Conservation (phyloP, 192 early-diverging fungal species). For the Lunasporangiospora selenospora region DNA sequence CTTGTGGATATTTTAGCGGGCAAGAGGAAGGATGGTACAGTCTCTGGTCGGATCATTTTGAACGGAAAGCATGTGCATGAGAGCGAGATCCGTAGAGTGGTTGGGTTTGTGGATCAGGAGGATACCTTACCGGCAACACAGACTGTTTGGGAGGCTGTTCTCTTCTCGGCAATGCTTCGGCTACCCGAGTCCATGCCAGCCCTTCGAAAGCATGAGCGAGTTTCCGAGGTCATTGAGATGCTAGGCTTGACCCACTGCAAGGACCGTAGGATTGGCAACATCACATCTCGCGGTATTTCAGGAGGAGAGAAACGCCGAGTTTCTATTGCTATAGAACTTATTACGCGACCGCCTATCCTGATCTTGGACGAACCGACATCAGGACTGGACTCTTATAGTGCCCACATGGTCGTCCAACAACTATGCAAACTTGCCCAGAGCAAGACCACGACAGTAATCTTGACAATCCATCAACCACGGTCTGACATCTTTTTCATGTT, state of each 20-base stretch:
- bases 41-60: conserved; percentile 60
- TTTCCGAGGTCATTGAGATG: conserved; percentile 64
- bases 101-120: conserved; percentile 78
- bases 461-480: conserved; percentile 59
- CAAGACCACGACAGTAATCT: conserved; percentile 55
- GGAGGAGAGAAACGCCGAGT: conserved; percentile 74
- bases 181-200: conserved; percentile 64
- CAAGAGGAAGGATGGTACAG: conserved; percentile 62
- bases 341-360: conserved; percentile 69
- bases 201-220: conserved; percentile 53
- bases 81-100: conserved; percentile 65
- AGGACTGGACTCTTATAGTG: conserved; percentile 76
- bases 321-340: conserved; percentile 64
- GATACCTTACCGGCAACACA: conserved; percentile 57
- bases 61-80: conserved; percentile 50
- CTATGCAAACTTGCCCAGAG: conserved; percentile 57
- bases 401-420: conserved; percentile 71
- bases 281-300: conserved; percentile 65
- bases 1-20: conserved; percentile 82
- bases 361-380: conserved; percentile 89
- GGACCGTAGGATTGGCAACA: conserved; percentile 62
- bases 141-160: conserved; percentile 82
- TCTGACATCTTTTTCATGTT: conserved; percentile 56
- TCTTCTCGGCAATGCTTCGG: conserved; percentile 76
- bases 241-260: conserved; percentile 62